Evolutionary conservation across 2,329 filamentous ascomycete genomes (phyloP), one percentile per base, ranked within the genome.

Genomic region (Laburnicola sp.): DNA sequence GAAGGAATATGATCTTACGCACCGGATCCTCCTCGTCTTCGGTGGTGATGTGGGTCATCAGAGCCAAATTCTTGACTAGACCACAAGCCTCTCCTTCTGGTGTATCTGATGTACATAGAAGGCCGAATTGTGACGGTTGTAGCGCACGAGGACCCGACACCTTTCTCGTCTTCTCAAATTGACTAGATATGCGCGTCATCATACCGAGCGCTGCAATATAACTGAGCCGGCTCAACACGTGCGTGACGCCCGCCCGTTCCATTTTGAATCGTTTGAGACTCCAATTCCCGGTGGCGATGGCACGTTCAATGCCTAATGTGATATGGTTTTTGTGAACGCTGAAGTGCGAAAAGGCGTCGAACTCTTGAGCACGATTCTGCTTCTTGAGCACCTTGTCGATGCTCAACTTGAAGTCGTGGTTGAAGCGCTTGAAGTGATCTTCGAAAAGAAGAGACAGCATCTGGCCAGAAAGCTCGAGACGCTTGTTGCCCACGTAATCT

Each of bases 41-140:
- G 1, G 94, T 99, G 0, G 94, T 99, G 63, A 99, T 97, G 68
- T 99, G 95, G 45, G 95, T 99, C 94, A 99, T 99, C 50, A 99
- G 80, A 6, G 94, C 94, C 77, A 99, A 75, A 68, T 99, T 99
- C 80, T 99, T 99, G 62, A 99, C 92, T 50, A 99, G 77, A 80
- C 94, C 94, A 76, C 94, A 99, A 8, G 94, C 92, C 78, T 99
- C 94, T 75, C 94, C 94, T 86, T 99, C 94, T 5, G 94, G 94
- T 0, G 94, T 99, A 79, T 99, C 94, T 8, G 94, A 95, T 0
- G 92, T 89, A 70, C 94, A 99, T 48, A 99, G 80, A 92, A 99
- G 97, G 63, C 94, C 94, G 77, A 96, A 99, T 62, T 99, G 94
- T 0, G 94, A 99, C 5, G 94, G 92, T 68, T 99, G 94, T 42